phyloP scores from a whole-genome alignment of 768 basidiomycete species.

The Collybia sp. region DNA sequence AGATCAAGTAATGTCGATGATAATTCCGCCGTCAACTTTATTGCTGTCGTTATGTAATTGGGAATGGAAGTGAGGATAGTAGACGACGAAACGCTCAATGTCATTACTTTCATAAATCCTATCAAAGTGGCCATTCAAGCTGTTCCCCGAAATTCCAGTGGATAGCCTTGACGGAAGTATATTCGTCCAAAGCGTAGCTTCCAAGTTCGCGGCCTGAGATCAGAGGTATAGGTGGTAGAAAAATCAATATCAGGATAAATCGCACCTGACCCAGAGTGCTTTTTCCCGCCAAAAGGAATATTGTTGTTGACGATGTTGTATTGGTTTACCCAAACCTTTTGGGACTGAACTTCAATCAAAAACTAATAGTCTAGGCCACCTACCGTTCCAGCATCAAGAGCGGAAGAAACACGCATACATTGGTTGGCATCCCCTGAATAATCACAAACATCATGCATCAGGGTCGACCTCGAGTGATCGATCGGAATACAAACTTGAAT shows the following conservation, averaged over 20 bases:
- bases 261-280: conserved; percentile 81
- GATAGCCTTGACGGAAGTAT: conserved; percentile 76
- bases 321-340: conserved; percentile 88
- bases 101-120: too few relatives aligned
- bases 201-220: conserved; percentile 80
- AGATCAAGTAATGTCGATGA: too few relatives aligned
- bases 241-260: neutral
- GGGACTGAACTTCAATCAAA: conserved; percentile 1
- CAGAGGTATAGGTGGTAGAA: conserved; percentile 2
- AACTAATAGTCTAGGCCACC: conserved; percentile 18
- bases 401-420: conserved; percentile 84
- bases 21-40: too few relatives aligned
- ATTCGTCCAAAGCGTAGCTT: conserved; percentile 79
- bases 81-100: too few relatives aligned
- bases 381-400: conserved; percentile 87
- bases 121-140: conserved; percentile 71
- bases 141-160: conserved; percentile 89
- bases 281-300: conserved; percentile 94
- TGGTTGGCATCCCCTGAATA: conserved; percentile 70
- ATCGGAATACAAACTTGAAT: conserved; percentile 57
- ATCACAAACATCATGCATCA: conserved; percentile 8
- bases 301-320: conserved; percentile 83
- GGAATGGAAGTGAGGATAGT: too few relatives aligned
- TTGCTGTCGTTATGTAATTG: too few relatives aligned
- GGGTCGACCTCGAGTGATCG: neutral